Percentiles rank a stretch among this genome's conserved stretches.
Conservation (phyloP, 1,139 yeast genomes). For the Candida tropicalis region DNA sequence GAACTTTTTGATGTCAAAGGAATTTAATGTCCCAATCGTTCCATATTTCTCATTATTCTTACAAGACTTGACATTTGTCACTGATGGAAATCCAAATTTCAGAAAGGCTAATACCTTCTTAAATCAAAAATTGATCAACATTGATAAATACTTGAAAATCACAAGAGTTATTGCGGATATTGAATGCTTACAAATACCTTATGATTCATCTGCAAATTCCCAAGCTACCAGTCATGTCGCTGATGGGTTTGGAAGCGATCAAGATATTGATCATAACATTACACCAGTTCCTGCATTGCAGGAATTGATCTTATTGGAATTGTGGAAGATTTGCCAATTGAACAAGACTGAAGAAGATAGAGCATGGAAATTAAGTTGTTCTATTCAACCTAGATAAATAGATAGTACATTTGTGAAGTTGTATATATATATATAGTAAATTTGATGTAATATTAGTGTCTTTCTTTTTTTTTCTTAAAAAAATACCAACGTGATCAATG, state of each 20-base stretch:
- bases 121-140: conserved; percentile 67
- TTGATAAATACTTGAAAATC: conserved; percentile 78
- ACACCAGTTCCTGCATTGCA: conserved; percentile 53
- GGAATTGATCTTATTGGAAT: conserved; percentile 65
- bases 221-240: neutral
- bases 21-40: conserved; percentile 65
- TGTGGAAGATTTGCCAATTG: conserved; percentile 68
- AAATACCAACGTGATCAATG: too few species aligned
- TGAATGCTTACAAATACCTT: conserved; percentile 74
- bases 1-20: conserved; percentile 54
- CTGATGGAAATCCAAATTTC: conserved; percentile 81
- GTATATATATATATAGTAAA: neutral
- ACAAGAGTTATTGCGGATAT: conserved; percentile 77
- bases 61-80: conserved; percentile 84
- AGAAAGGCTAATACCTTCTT: conserved; percentile 63
- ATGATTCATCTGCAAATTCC: conserved; percentile 20
- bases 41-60: conserved; percentile 85
- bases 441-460: neutral
- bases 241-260: conserved; percentile 2
- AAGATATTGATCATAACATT: conserved; percentile 34
- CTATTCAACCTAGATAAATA: conserved; percentile 43
- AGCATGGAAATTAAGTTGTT: conserved; percentile 71
- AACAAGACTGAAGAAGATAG: conserved; percentile 65
- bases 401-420: neutral
- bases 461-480: too few species aligned